Evolutionary conservation across 78 protist species (phyloP).

Genomic region (Dictyostelium citrinum): DNA sequence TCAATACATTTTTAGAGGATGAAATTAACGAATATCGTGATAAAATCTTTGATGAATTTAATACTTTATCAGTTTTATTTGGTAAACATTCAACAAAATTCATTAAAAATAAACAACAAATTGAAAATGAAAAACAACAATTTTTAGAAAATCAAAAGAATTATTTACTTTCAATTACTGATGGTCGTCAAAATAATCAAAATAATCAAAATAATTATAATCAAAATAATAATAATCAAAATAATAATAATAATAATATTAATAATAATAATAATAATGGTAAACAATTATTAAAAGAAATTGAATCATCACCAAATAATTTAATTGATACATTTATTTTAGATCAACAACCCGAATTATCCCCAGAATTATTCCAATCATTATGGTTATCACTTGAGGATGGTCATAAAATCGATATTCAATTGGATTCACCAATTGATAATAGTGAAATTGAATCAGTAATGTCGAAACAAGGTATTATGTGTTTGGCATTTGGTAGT

Average conservation of each 20-base stretch:
- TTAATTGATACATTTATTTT: slow-evolving; percentile 13
- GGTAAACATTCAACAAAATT: slow-evolving; percentile 81
- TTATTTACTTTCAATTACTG: neutral
- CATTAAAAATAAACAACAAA: slow-evolving; percentile 10
- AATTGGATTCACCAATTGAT: neutral
- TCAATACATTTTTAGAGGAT: slow-evolving; percentile 38
- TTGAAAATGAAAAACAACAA: neutral
- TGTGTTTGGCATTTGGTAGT: slow-evolving; percentile 65
- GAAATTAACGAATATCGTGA: slow-evolving; percentile 64
- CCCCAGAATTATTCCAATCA: slow-evolving; percentile 44
- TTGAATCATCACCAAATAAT: slow-evolving; percentile 30
- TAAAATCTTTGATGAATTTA: slow-evolving; percentile 92
- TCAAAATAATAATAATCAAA: neutral
- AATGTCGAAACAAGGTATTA: neutral
- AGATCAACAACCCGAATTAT: slow-evolving; percentile 18
- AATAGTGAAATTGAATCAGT: slow-evolving; percentile 21
- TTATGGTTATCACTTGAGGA: slow-evolving; percentile 46
- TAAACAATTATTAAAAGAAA: neutral
- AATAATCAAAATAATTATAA: neutral
- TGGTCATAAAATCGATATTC: slow-evolving; percentile 43
- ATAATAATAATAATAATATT: neutral
- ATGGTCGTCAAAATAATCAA: neutral
- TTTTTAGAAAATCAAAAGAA: neutral
- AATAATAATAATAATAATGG: neutral
- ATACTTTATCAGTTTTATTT: slow-evolving; percentile 90